A percentile compares a stretch with the other conserved stretches of the same genome.
phyloP scores from a whole-genome alignment of 2,329 filamentous ascomycete genomes.

The Aspergillus awamori region DNA sequence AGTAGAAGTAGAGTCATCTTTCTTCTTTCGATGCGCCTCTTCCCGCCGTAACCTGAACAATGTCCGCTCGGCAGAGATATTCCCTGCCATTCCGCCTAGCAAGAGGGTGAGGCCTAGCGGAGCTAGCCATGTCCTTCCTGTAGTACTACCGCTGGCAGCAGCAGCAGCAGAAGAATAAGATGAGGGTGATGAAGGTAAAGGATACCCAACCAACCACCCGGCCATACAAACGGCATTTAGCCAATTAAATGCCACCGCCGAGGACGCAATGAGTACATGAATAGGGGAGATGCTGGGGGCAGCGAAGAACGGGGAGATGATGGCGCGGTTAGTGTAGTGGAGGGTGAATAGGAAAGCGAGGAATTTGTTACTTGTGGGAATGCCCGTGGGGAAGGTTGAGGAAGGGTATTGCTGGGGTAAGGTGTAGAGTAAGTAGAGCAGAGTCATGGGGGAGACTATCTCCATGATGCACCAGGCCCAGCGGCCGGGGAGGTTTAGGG shows the following conservation, averaged over 20 bases:
- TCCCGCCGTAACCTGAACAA: conserved; percentile 81
- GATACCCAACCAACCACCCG: conserved; percentile 81
- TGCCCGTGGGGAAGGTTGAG: conserved; percentile 30
- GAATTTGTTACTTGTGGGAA: conserved; percentile 36
- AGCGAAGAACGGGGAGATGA: conserved; percentile 75
- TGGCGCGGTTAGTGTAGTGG: conserved; percentile 88
- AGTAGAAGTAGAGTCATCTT: conserved; percentile 40
- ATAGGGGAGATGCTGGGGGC: conserved; percentile 94
- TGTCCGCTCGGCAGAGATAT: conserved; percentile 88
- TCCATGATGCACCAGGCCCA: conserved; percentile 91
- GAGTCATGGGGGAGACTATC: conserved; percentile 70
- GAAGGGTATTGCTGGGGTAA: conserved; percentile 57
- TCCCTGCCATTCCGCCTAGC: conserved; percentile 72
- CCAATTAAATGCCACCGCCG: conserved; percentile 74
- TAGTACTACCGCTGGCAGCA: not conserved
- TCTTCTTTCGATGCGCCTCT: conserved; percentile 50
- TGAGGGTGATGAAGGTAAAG: conserved; percentile 42
- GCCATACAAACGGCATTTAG: conserved; percentile 77
- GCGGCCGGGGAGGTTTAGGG: conserved; percentile 84
- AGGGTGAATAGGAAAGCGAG: conserved; percentile 59
- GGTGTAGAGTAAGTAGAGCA: conserved; percentile 77
- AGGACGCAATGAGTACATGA: conserved; percentile 67
- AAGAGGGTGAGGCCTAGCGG: conserved; percentile 73
- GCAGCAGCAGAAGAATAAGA: conserved; percentile 7
- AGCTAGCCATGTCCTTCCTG: not conserved